Base-by-base conservation (phyloP, 2,329 filamentous ascomycete species). In the Helotiales sp. region DNA sequence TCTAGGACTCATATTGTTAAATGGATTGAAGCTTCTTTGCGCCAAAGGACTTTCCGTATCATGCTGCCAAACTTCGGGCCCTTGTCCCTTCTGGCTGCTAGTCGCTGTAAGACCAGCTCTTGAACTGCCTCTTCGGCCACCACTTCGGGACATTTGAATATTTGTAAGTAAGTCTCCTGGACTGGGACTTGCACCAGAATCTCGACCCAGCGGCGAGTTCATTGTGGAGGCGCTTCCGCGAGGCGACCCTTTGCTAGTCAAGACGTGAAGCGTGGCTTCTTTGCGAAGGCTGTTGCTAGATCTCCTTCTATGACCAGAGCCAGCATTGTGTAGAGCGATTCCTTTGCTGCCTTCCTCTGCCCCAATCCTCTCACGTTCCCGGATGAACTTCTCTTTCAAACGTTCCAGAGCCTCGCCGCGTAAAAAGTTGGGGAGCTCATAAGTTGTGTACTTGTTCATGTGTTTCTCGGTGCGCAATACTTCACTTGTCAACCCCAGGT, bases 361-460 rank as follows among this genome's bases (percentile, higher is more conserved):
- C 1, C 88, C 89, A 19, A 92, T 84, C 9, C 92, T 85, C 67
- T 97, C 92, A 63, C 88, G 84, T 69, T 99, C 95, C 15, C 86
- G 83, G 33, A 82, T 84, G 68, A 99, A 99, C 69, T 98, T 99
- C 64, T 96, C 91, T 71, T 98, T 98, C 19, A 99, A 76, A 19
- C 93, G 82, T 61, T 89, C 85, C 34, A 99, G 71, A 0, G 93
- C 90, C 58, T 90, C 84, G 5, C 95, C 95, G 29, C 93, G 86
- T 7, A 99, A 79, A 58, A 95, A 88, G 66, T 96, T 96, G 0
- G 96, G 95, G 44, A 99, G 78, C 69, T 98, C 92, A 68, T 92
- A 95, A 19, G 86, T 88, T 0, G 93, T 97, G 71, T 92, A 97
- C 64, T 90, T 90, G 71, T 95, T 89, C 89, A 99, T 96, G 62